These are phyloP conservation scores for Candida smagusa DNA, from an alignment of 1,139 yeast species.

Conservation along the genomic window DNA sequence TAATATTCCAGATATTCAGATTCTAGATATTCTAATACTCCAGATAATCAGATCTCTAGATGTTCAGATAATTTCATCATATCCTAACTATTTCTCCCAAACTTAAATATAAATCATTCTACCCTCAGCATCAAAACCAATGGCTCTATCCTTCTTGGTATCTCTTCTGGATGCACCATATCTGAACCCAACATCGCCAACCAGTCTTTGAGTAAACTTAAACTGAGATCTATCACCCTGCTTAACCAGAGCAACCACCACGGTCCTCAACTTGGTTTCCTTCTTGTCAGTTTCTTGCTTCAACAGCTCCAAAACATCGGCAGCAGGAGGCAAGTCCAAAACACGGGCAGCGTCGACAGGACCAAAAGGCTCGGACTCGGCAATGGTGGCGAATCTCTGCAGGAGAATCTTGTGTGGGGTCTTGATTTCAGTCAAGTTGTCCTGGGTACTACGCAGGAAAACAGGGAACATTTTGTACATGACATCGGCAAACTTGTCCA, in stretches of 20 bases:
- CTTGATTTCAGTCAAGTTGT: conserved; percentile 90
- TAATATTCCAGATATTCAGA: no score
- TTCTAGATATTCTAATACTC: no score
- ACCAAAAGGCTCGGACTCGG: conserved; percentile 96
- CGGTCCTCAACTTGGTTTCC: conserved; percentile 26
- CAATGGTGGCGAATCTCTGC: conserved; percentile 82
- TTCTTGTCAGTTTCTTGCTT: conserved; percentile 51
- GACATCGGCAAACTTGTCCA: conserved; percentile 52
- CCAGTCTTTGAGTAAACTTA: conserved; percentile 71
- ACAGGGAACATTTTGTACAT: conserved; percentile 84
- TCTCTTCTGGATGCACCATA: conserved; percentile 92
- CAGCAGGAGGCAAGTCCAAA: conserved; percentile 82
- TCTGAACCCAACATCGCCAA: conserved; percentile 84
- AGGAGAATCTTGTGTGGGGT: conserved; percentile 80
- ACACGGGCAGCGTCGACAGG: conserved; percentile 93
- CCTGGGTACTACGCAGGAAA: conserved; percentile 46
- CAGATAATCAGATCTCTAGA: no score
- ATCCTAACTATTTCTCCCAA: no score
- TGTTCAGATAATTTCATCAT: no score
- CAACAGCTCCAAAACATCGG: conserved; percentile 64
- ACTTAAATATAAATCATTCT: conserved; percentile 42
- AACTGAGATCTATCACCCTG: conserved; percentile 63
- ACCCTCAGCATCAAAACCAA: conserved; percentile 74
- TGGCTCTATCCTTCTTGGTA: conserved; percentile 77
- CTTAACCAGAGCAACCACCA: conserved; percentile 48